These are phyloP conservation scores for Prunus mira DNA, from an alignment of 306 rosid genomes.

Conservation along the genomic window DNA sequence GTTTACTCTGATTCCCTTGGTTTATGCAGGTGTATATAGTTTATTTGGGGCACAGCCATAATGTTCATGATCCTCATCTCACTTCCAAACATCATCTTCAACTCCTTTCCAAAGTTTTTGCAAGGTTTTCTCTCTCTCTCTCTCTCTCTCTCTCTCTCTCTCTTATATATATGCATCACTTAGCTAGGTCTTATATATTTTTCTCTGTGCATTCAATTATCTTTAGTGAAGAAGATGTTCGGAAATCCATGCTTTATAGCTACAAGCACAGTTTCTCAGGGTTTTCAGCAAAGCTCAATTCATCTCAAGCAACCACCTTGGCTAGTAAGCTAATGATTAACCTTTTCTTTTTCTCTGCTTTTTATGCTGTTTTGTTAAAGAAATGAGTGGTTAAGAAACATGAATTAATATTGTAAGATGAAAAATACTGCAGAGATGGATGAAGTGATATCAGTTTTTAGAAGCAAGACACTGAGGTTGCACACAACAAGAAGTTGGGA, in stretches of 20 bases:
- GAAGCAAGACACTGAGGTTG: constrained; percentile 37
- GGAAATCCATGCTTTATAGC: constrained; percentile 49
- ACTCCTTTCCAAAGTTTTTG: constrained; percentile 46
- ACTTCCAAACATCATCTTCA: constrained; percentile 35
- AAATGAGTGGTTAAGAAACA: neutral
- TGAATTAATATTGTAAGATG: neutral
- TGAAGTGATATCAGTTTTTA: constrained; percentile 51
- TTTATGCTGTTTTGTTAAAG: neutral
- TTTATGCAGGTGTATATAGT: constrained; percentile 48
- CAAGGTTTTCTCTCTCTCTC: constrained; percentile 23
- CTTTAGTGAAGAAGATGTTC: constrained; percentile 50
- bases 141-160: neutral
- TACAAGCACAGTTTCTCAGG: constrained; percentile 61
- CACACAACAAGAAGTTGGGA: constrained; percentile 70
- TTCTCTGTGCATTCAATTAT: neutral
- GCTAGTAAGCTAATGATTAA: constrained; percentile 31
- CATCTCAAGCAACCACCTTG: constrained; percentile 47
- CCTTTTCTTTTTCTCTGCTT: neutral
- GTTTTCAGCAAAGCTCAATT: constrained; percentile 55
- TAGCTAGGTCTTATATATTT: neutral
- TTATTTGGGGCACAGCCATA: constrained; percentile 40
- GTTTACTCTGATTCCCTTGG: neutral
- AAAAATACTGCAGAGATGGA: constrained; percentile 41
- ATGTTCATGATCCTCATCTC: constrained; percentile 24
- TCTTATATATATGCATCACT: neutral